Evolutionary conservation across 331 rosid genomes (phyloP).

Genomic region (Erythrophleum ivorense): DNA sequence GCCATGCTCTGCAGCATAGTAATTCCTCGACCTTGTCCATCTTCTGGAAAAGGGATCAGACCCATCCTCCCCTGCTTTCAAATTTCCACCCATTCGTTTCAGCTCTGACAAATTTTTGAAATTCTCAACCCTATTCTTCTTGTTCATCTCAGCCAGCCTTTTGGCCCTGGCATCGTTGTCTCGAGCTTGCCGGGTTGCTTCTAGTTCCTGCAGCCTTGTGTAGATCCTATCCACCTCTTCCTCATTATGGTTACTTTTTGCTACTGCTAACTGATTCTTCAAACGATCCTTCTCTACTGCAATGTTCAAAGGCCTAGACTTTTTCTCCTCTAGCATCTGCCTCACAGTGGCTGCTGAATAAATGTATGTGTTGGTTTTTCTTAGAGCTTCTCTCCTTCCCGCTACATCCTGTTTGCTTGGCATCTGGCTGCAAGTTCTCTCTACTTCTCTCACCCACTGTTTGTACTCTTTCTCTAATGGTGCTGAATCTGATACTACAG

Average conservation of each 20-base stretch:
- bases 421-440: constrained; percentile 54
- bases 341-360: constrained; percentile 69
- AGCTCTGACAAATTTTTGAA: constrained; percentile 56
- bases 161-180: constrained; percentile 56
- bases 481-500: constrained; percentile 62
- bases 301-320: constrained; percentile 58
- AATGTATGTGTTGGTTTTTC: constrained; percentile 49
- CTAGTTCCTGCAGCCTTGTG: constrained; percentile 55
- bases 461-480: constrained; percentile 60
- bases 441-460: constrained; percentile 58
- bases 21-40: constrained; percentile 75
- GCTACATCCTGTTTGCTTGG: constrained; percentile 51
- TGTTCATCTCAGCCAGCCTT: constrained; percentile 74
- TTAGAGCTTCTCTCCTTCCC: constrained; percentile 61
- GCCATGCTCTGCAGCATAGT: constrained; percentile 44
- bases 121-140: constrained; percentile 65
- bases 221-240: constrained; percentile 56
- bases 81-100: constrained; percentile 40
- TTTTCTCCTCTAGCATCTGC: constrained; percentile 73
- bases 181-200: constrained; percentile 48
- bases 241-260: constrained; percentile 49
- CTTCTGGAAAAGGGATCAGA: constrained; percentile 77
- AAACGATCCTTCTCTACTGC: constrained; percentile 72
- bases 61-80: constrained; percentile 65
- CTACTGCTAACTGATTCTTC: constrained; percentile 57